phyloP scores from a whole-genome alignment of 2,329 filamentous ascomycete genomes.

The Rhexocercosporidium sp. region DNA sequence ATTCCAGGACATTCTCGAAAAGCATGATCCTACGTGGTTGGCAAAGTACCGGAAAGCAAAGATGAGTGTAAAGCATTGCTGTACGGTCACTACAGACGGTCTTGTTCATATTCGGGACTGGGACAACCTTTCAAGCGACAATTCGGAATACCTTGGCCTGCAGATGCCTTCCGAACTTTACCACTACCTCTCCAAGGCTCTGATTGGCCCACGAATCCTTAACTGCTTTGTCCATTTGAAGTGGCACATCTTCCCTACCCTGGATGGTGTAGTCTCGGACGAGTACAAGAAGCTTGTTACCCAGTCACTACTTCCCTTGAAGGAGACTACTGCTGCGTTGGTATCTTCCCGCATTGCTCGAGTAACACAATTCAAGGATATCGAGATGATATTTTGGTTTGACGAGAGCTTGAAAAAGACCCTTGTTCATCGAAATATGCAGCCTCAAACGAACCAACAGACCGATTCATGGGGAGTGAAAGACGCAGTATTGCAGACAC shows the following conservation, averaged over 20 bases:
- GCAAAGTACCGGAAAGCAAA: conserved; percentile 87
- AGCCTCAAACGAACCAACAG: conserved; percentile 54
- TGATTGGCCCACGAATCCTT: conserved; percentile 79
- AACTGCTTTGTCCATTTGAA: conserved; percentile 83
- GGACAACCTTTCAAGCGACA: conserved; percentile 77
- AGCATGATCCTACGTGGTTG: conserved; percentile 75
- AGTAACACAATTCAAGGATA: conserved; percentile 80
- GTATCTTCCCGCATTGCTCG: conserved; percentile 81
- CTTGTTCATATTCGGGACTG: conserved; percentile 76
- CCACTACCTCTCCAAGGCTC: conserved; percentile 83
- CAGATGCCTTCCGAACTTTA: conserved; percentile 89
- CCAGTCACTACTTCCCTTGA: conserved; percentile 73
- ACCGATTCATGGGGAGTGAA: conserved; percentile 75
- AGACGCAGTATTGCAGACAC: conserved; percentile 54
- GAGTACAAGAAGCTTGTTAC: conserved; percentile 83
- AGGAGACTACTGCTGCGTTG: conserved; percentile 78
- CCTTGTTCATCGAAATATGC: conserved; percentile 65
- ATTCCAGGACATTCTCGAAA: conserved; percentile 78
- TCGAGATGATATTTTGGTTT: conserved; percentile 85
- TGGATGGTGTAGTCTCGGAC: conserved; percentile 80
- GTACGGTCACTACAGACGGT: conserved; percentile 68
- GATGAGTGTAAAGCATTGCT: conserved; percentile 86
- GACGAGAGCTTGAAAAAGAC: conserved; percentile 70
- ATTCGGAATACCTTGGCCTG: conserved; percentile 89
- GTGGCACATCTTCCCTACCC: conserved; percentile 78